Evolutionary conservation across 108 stramenopile genomes (phyloP), one percentile per base, ranked within the genome.

Genomic region (Skeletonema marinoi): DNA sequence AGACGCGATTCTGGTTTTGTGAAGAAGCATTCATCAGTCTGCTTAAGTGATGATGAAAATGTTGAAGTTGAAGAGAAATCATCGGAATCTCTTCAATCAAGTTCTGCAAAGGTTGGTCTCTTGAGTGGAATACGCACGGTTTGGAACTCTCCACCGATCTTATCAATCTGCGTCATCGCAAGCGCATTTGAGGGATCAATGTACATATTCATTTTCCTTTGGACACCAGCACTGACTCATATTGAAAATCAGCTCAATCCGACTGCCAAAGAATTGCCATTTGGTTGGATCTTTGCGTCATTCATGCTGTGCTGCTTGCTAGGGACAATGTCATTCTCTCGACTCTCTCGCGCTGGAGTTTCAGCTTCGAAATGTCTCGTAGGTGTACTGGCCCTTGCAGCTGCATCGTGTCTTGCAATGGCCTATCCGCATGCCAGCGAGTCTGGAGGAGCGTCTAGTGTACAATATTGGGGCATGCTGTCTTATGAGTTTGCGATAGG

Each of bases 261-360:
- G 32, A 41, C 35, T 41, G 66, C 88, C 89, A n/a, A 86, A 85
- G 51, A 58, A 95, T 7, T 98, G 95, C 97, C 97, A 2, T 96
- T 97, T 79, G 97, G 98, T 58, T 65, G 93, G 60, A 93, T 99
- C 36, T 99, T 99, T 87, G 82, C 94, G 1, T 89, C 92, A 32
- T 97, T 99, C 83, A 99, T 99, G 98, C 92, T 96, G 13, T 94
- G 75, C 68, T 96, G 96, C 65, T 94, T 98, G 94, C 82, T 88
- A 8, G 98, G 98, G 32, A 89, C 91, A 9, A 87, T 90, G 21
- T 64, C 96, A 8, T 98, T 97, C 81, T 83, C 86, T 38, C 78
- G 89, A 46, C 69, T 92, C 10, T 80, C 90, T 12, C 81, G 87
- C 13, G 56, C 74, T 31, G 80, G 80, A 17, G 70, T 85, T 46